A percentile compares a stretch with the other conserved stretches of the same genome.
phyloP scores from a whole-genome alignment of 2,329 filamentous ascomycete species.

The Clonostachys sp. region DNA sequence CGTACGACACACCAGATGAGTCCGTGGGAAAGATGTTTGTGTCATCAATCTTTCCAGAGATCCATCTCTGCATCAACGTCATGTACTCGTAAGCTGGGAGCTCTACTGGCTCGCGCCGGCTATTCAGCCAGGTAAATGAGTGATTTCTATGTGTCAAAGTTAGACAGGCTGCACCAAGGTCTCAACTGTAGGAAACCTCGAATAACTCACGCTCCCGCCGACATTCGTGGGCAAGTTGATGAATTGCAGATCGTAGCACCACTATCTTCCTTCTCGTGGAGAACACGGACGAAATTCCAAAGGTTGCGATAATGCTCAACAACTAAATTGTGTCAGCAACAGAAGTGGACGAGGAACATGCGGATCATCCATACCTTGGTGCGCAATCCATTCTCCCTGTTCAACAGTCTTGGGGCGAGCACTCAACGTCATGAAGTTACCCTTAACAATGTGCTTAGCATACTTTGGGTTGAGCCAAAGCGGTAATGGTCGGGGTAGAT shows the following conservation, averaged over 20 bases:
- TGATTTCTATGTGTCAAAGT: constrained; percentile 55
- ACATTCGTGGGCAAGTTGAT: constrained; percentile 84
- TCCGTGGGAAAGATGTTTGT: constrained; percentile 87
- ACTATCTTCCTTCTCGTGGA: constrained; percentile 80
- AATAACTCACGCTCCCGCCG: constrained; percentile 79
- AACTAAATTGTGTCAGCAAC: constrained; percentile 45
- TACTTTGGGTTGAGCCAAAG: constrained; percentile 73
- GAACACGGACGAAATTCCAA: constrained; percentile 82
- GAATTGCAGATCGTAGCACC: constrained; percentile 79
- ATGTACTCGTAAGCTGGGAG: constrained; percentile 92
- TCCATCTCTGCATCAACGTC: constrained; percentile 94
- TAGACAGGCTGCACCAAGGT: not conserved
- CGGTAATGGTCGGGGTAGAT: constrained; percentile 63
- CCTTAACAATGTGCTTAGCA: constrained; percentile 86
- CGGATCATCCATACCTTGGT: constrained; percentile 68
- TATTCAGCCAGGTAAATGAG: constrained; percentile 95
- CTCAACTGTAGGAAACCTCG: not conserved
- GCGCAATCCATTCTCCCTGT: constrained; percentile 90
- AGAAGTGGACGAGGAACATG: not conserved
- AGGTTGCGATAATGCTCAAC: constrained; percentile 89
- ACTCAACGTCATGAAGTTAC: constrained; percentile 95
- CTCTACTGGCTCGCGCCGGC: constrained; percentile 80
- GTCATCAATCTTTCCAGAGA: constrained; percentile 92
- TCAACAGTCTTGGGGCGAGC: constrained; percentile 91
- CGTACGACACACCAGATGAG: constrained; percentile 63